Evolutionary conservation across 2,329 filamentous ascomycete genomes (phyloP), one percentile per base, ranked within the genome.

Genomic region (Didymella glomerata): DNA sequence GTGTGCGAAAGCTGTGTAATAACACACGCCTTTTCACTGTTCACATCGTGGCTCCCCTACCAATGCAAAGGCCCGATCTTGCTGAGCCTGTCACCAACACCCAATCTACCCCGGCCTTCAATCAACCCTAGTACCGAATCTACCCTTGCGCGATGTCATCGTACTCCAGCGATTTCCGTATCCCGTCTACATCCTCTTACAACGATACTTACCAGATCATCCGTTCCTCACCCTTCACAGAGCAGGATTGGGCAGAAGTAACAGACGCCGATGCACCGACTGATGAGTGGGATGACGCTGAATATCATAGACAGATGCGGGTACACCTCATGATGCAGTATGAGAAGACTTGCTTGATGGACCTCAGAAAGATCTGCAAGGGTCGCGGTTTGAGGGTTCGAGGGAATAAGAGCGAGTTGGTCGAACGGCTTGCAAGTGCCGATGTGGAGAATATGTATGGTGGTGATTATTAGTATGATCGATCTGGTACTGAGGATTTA

Each of bases 251-350:
- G 54, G 41, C 46, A 7, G 30, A 40, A 20, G 25, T 24, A 22
- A 16, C 48, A 42, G 48, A 57, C 2, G 22, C 16, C 2, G 48
- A 57, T 25, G 54, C 48, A 2, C 25, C 42, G 16, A 44, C 54
- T 28, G 54, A 57, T 18, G 44, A 52, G 42, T 57, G 48, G 48
- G 54, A 48, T n/a, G 54, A 57, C 1, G 48, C 28, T 2, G 48
- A 57, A 36, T 52, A 57, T 25, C n/a, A 44, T 5, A 40, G 54
- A n/a, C 48, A 57, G 36, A 52, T 52, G 48, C 48, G 9, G 9
- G 20, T n/a, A 11, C 44, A 42, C 18, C 24, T 48, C 3, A 27
- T 13, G 25, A 5, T 28, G 11, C 1, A 7, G 25, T 48, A 52
- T 13, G 34, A 27, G 22, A 51, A 42, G 32, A 13, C 4, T 27